A percentile compares a stretch with the other conserved stretches of the same genome.
Evolutionary conservation across 106 monocot genomes (phyloP).

Genomic region (Dactylorhiza incarnata): DNA sequence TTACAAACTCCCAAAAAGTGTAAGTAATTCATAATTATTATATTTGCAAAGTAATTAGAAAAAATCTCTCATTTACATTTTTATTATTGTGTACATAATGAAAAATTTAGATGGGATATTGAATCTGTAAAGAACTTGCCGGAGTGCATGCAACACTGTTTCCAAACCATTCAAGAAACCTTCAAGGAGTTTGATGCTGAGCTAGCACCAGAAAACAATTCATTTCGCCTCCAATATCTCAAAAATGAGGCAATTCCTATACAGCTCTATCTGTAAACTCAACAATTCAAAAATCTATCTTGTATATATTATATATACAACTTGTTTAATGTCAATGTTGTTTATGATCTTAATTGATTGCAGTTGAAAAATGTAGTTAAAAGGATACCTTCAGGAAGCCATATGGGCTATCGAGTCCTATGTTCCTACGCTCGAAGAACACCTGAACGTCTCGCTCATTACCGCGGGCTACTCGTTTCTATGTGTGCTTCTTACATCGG

Average conservation of each 20-base stretch:
- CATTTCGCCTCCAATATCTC: not conserved
- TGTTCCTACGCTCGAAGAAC: constrained; percentile 3
- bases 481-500: constrained; percentile 1
- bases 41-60: no score
- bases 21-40: no score
- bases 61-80: no score
- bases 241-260: not conserved
- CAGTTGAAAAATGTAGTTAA: not conserved
- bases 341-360: not conserved
- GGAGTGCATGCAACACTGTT: not conserved
- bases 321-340: not conserved
- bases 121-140: not conserved
- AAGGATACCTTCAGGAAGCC: constrained; percentile 2
- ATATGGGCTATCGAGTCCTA: not conserved
- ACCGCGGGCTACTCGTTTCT: constrained; percentile 6
- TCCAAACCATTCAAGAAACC: not conserved
- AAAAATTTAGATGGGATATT: not conserved
- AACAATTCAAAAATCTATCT: not conserved
- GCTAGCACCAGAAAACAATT: not conserved
- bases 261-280: not conserved
- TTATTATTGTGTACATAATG: no score
- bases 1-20: no score
- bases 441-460: not conserved
- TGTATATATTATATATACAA: not conserved
- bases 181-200: not conserved